Evolutionary conservation across 2,329 filamentous ascomycete species (phyloP).

Genomic region (Neofusicoccum ribis): DNA sequence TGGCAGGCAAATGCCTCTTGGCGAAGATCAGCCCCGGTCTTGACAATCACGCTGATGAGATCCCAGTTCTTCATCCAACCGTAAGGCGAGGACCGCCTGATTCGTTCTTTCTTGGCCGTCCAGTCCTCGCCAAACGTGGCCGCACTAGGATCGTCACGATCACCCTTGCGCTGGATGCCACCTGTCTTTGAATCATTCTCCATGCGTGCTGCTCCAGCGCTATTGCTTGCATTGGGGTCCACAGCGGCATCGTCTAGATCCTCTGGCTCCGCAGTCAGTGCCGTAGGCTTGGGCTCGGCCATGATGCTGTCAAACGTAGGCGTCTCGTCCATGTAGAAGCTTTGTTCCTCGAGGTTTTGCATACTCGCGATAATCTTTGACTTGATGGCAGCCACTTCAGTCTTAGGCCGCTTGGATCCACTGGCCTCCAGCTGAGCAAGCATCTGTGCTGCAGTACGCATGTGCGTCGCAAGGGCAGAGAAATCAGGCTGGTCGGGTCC

Average conservation of each 20-base stretch:
- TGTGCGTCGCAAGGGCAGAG: slow-evolving; percentile 79
- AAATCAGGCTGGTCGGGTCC: slow-evolving; percentile 74
- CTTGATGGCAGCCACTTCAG: slow-evolving; percentile 79
- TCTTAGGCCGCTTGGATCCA: slow-evolving; percentile 74
- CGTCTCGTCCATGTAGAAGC: slow-evolving; percentile 73
- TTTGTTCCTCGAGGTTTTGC: slow-evolving; percentile 84
- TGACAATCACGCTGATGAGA: slow-evolving; percentile 81
- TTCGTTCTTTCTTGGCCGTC: slow-evolving; percentile 80
- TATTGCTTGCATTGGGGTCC: slow-evolving; percentile 58
- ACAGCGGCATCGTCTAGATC: slow-evolving; percentile 57
- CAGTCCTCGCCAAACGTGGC: slow-evolving; percentile 86
- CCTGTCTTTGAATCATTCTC: slow-evolving; percentile 88
- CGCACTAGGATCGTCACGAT: slow-evolving; percentile 81
- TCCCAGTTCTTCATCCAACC: slow-evolving; percentile 92
- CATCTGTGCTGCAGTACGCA: slow-evolving; percentile 87
- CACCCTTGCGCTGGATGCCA: slow-evolving; percentile 75
- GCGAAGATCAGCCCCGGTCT: slow-evolving; percentile 78
- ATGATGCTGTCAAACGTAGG: slow-evolving; percentile 84
- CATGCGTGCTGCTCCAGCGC: slow-evolving; percentile 78
- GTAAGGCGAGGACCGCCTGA: slow-evolving; percentile 79
- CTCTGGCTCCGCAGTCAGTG: slow-evolving; percentile 49
- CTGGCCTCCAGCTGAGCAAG: slow-evolving; percentile 79
- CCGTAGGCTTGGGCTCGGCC: slow-evolving; percentile 64
- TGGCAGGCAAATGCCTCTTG: slow-evolving; percentile 88
- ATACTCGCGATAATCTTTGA: slow-evolving; percentile 88